Conservation (phyloP, 805 yeast species). For the Candida awuae region DNA sequence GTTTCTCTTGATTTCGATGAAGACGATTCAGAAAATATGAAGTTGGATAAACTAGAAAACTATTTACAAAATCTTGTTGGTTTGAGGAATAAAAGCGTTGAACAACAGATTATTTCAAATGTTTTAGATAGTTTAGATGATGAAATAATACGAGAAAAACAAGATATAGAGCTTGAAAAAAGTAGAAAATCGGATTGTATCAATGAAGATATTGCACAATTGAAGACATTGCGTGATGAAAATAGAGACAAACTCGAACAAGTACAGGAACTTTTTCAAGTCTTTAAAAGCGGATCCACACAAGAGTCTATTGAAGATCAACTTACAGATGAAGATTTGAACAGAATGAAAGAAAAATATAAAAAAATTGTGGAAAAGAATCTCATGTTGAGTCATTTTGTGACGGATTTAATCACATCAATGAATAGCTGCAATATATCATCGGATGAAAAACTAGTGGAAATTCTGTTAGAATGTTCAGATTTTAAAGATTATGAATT, state of each 20-base stretch:
- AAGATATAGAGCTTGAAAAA: conserved; percentile 1
- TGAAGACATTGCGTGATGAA: background rate
- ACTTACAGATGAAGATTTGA: conserved; percentile 13
- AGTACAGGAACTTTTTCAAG: conserved; percentile 6
- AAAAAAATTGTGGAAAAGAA: conserved; percentile 16
- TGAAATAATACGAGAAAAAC: background rate
- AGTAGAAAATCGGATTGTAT: conserved; percentile 5
- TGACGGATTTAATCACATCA: conserved; percentile 28
- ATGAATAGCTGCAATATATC: conserved; percentile 28
- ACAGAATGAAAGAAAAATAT: conserved; percentile 13
- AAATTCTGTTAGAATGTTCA: conserved; percentile 26
- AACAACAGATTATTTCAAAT: conserved; percentile 3
- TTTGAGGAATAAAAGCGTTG: conserved; percentile 4
- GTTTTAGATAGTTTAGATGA: background rate
- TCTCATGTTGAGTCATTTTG: conserved; percentile 24
- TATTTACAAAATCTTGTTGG: conserved; percentile 3
- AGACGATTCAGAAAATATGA: background rate
- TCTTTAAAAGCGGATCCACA: no score
- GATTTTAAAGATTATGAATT: conserved; percentile 24
- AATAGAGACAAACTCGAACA: background rate
- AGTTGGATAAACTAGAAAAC: background rate
- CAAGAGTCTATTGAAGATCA: conserved; percentile 13
- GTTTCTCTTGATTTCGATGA: background rate
- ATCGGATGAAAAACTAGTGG: conserved; percentile 23
- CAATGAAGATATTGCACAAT: background rate